A percentile compares a stretch with the other conserved stretches of the same genome.
Evolutionary conservation across 1,284 basidiomycete genomes (phyloP).

Genomic region (Apiotrichum veenhuisii): DNA sequence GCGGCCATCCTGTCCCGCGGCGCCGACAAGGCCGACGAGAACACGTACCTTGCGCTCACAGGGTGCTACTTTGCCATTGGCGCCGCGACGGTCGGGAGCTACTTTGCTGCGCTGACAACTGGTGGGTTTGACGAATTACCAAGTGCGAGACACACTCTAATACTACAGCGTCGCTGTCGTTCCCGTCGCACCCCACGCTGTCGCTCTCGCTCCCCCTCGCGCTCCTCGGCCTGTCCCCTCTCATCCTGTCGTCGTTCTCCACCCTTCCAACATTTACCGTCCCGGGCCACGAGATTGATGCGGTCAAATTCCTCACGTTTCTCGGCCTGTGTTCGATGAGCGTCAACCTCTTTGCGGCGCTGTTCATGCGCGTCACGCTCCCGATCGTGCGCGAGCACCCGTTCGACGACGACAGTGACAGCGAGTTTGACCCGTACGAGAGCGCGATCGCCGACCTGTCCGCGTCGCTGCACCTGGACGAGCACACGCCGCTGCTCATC

Average conservation of each 20-base stretch:
- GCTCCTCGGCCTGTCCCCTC: slow-evolving; percentile 45
- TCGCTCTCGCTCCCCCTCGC: slow-evolving; percentile 47
- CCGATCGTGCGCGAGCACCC: slow-evolving; percentile 3
- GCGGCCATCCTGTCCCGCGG: slow-evolving; percentile 28
- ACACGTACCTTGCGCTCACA: slow-evolving; percentile 34
- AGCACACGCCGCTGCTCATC: slow-evolving; percentile 46
- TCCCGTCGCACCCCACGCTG: slow-evolving; percentile 46
- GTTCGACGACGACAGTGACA: slow-evolving; percentile 10
- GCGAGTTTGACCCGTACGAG: slow-evolving; percentile 8
- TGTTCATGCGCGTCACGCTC: slow-evolving; percentile 45
- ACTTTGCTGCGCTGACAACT: slow-evolving; percentile 48
- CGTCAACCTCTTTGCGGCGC: slow-evolving; percentile 42
- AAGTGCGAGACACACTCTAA: slow-evolving; percentile 1
- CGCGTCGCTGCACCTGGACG: slow-evolving; percentile 36
- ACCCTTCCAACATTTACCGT: slow-evolving; percentile 26
- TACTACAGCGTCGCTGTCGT: slow-evolving; percentile 42
- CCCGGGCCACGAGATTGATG: slow-evolving; percentile 26
- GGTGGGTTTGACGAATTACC: slow-evolving; percentile 20
- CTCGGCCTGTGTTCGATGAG: slow-evolving; percentile 38
- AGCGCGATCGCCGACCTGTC: slow-evolving; percentile 10
- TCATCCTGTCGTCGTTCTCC: slow-evolving; percentile 45
- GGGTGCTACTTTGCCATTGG: slow-evolving; percentile 45
- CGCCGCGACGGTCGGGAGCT: slow-evolving; percentile 46
- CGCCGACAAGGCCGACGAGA: not conserved
- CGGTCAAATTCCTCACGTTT: slow-evolving; percentile 41